These are phyloP conservation scores for Tausonia pullulans DNA, from an alignment of 1,284 basidiomycete species.

Conservation along the genomic window DNA sequence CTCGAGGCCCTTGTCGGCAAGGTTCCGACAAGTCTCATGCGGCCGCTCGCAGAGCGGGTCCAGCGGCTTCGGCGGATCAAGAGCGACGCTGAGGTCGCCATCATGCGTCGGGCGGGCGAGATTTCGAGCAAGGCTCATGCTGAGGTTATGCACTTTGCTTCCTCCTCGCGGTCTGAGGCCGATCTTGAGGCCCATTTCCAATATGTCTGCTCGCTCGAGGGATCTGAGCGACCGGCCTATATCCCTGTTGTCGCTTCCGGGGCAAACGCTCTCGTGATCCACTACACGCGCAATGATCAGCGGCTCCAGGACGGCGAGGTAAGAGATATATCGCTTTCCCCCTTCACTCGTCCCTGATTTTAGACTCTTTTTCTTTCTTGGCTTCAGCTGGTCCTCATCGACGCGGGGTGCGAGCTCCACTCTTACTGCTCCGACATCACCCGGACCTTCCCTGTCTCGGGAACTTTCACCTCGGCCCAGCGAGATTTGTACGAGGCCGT, in stretches of 20 bases:
- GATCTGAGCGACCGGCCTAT: constrained; percentile 75
- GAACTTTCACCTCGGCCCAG: constrained; percentile 68
- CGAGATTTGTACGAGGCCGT: constrained; percentile 69
- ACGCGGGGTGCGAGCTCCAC: constrained; percentile 84
- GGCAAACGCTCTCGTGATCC: constrained; percentile 75
- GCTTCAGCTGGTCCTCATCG: constrained; percentile 57
- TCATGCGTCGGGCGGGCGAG: constrained; percentile 39
- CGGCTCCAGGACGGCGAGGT: constrained; percentile 55
- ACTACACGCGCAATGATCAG: constrained; percentile 84
- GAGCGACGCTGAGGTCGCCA: constrained; percentile 32
- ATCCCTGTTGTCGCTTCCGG: constrained; percentile 91
- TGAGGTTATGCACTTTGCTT: constrained; percentile 60
- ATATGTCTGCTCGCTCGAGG: constrained; percentile 65
- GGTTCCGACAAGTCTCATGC: constrained; percentile 26
- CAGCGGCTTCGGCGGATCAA: constrained; percentile 37
- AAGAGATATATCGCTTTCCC: constrained; percentile 12
- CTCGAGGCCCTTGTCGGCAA: constrained; percentile 26
- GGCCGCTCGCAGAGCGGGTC: constrained; percentile 32
- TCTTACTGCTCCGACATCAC: constrained; percentile 94
- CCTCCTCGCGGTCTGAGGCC: constrained; percentile 58
- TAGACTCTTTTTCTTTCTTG: not conserved
- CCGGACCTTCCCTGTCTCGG: constrained; percentile 78
- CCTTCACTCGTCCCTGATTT: not conserved
- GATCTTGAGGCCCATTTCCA: constrained; percentile 76
- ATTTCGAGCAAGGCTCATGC: constrained; percentile 35